Percentiles rank a stretch among this genome's conserved stretches.
These are phyloP conservation scores for Amaranthus cruentus DNA, from an alignment of 148 eudicot genomes.

Conservation along the genomic window DNA sequence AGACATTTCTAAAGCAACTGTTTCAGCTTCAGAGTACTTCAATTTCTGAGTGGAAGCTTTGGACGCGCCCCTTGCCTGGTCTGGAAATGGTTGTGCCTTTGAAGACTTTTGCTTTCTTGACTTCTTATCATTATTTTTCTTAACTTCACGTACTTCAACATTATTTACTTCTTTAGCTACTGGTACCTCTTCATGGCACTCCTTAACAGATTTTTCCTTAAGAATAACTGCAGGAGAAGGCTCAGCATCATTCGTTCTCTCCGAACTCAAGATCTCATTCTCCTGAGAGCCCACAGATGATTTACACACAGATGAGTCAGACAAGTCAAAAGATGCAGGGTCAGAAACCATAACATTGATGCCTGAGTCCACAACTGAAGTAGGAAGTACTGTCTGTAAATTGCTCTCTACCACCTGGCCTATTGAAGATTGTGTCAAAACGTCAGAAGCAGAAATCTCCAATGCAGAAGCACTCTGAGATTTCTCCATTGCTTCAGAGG, in stretches of 20 bases:
- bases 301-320: conserved; percentile 23
- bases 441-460: conserved; percentile 9
- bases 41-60: conserved; percentile 37
- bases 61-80: conserved; percentile 45
- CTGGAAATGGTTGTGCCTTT: conserved; percentile 58
- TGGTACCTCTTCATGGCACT: conserved; percentile 27
- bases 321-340: conserved; percentile 19
- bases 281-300: conserved; percentile 18
- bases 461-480: conserved; percentile 10
- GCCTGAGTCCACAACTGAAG: conserved; percentile 7
- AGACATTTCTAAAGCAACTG: conserved; percentile 19
- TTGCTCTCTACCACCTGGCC: conserved; percentile 26
- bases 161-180: conserved; percentile 41
- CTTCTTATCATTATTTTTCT: conserved; percentile 69
- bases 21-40: conserved; percentile 40
- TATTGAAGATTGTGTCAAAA: background rate
- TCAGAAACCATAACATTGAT: conserved; percentile 19
- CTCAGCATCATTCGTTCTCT: conserved; percentile 23
- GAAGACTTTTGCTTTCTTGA: conserved; percentile 68
- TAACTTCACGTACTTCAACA: conserved; percentile 47
- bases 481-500: conserved; percentile 24
- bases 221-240: conserved; percentile 4
- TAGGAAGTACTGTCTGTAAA: conserved; percentile 22
- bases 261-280: conserved; percentile 22
- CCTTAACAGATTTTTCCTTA: conserved; percentile 31